Base-by-base conservation (phyloP, 495 filamentous ascomycete species). In the Tuber calosporum region DNA sequence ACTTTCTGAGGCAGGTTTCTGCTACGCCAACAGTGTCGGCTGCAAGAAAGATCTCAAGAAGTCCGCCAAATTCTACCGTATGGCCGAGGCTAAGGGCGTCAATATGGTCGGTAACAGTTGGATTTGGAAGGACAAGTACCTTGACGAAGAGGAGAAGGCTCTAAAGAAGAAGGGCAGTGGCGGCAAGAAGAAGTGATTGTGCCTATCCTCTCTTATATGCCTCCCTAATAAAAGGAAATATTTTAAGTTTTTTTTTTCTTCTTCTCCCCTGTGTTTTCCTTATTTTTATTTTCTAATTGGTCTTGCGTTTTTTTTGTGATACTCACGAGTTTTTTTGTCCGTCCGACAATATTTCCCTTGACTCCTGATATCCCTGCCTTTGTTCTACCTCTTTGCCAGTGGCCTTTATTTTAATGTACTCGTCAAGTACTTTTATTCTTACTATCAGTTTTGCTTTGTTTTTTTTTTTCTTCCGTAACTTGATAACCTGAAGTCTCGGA, bases 61-160 rank as follows among this genome's bases (percentile, higher is more conserved):
- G 83, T 94, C 93, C 30, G 95, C 95, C 36, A 90, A 89, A 72
- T 93, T 92, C 77, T 99, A 99, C 80, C 89, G 95, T 2, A 86
- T 90, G 85, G 95, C 95, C 0, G 95, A 97, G 82, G 88, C 88
- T 38, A 94, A 94, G 84, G 95, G 95, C 20, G 92, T 97, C 86
- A 96, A 88, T 81, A 98, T 99, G 93, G 91, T 96, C 67, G 95
- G 95, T 53, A 98, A 97, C 82, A 95, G 91, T 85, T 99, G 95
- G 95, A 82, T 82, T 48, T 82, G 80, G 80, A 82, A 82, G 67
- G 80, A 82, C 67, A 82, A 82, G 66, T 82, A 82, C 48, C 73
- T 82, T 17, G 80, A 82, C 48, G 80, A 81, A 62, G 80, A 82
- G 62, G 80, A 79, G 41, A 78, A 72, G 22, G 39, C 67, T 36